Conservation (phyloP, 306 rosid genomes). For the Carpinus viminea region DNA sequence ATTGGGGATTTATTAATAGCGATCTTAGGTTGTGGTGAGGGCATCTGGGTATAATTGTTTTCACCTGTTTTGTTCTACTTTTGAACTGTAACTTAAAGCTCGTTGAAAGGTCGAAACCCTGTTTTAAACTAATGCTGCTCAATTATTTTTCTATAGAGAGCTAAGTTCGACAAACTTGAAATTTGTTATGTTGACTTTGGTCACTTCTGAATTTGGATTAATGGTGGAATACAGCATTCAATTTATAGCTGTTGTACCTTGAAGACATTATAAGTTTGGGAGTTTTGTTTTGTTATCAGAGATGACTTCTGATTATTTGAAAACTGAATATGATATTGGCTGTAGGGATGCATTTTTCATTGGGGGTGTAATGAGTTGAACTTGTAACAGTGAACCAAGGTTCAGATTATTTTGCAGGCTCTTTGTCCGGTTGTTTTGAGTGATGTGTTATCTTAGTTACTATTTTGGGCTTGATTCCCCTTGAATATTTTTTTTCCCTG, state of each 20-base stretch:
- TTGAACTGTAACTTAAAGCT: not conserved
- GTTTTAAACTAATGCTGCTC: not conserved
- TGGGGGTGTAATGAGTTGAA: slow-evolving; percentile 1
- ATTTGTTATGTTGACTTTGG: not conserved
- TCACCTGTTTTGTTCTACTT: not conserved
- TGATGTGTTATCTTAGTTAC: not conserved
- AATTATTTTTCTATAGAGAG: not conserved
- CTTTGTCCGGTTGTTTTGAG: slow-evolving; percentile 9
- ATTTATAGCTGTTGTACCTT: not conserved
- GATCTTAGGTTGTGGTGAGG: not conserved
- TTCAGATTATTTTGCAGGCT: not conserved
- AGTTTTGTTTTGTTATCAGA: not conserved
- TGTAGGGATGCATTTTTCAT: not conserved
- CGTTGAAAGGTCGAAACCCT: not conserved
- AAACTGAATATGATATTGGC: slow-evolving; percentile 10
- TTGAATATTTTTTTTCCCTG: not conserved
- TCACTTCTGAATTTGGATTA: not conserved
- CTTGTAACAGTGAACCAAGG: not conserved
- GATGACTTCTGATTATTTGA: slow-evolving; percentile 4
- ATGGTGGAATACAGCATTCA: not conserved
- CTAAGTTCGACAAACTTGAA: not conserved
- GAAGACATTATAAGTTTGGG: not conserved
- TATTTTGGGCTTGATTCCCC: not conserved
- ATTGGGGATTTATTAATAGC: not conserved
- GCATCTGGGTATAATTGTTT: not conserved